Evolutionary conservation across 768 basidiomycete genomes (phyloP), one percentile per base, ranked within the genome.

Genomic region (Exidia glandulosa): DNA sequence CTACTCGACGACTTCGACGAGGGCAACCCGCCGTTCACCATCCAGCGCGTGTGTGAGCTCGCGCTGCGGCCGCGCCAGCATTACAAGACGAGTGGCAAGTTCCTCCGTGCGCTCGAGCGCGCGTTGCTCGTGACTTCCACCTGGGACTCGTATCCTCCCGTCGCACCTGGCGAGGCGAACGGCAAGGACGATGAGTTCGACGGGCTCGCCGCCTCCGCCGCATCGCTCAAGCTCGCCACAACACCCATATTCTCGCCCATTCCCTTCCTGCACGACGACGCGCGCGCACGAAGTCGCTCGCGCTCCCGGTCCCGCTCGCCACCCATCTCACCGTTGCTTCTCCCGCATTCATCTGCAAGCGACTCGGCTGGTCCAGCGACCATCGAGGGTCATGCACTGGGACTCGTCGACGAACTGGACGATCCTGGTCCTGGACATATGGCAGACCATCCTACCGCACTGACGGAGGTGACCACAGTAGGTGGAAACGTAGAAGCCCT

Each of bases 221-320:
- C 77, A 45, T 41, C 65, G 29, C 59, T 66, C n/a, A 57, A 58
- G 30, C 58, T 63, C 34, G 88, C 90, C 1, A 76, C 81, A 52
- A 93, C 90, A 12, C 90, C 90, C 3, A 75, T 93, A 57, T 93
- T 92, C 72, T 89, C 88, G 2, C 90, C 90, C 3, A 92, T 93
- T 61, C 83, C 90, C 5, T 93, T 93, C 78, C 74, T 91, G 29
- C 90, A 92, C 66, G 83, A 86, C 56, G 89, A 91, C 69, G 86
- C 88, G 23, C 81, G 90, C 59, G 30, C 27, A 4, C 50, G 27
- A 12, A 14, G 12, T 13, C 36, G 36, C 36, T 10, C 10, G 9
- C 81, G 87, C 58, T 88, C 88, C 37, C 84, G 83, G 67, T 90
- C 87, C 25, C 85, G 79, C 61, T 90, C 87, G 65, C 89, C 88